phyloP scores from a whole-genome alignment of 768 basidiomycete genomes.

The Postia placenta region DNA sequence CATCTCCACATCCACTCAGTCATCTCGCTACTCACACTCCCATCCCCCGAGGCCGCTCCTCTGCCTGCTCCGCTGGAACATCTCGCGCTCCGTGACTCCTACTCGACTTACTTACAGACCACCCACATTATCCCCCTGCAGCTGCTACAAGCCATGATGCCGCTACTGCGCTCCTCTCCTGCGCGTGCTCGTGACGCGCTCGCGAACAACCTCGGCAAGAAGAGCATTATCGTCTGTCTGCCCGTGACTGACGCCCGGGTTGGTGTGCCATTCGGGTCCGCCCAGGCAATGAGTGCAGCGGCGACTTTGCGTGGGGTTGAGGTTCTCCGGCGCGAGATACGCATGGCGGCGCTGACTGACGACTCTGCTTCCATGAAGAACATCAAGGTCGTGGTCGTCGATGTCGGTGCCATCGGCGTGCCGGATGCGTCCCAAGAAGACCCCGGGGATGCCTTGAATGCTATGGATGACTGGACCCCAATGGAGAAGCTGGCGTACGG shows the following conservation, averaged over 20 bases:
- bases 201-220: conserved; percentile 32
- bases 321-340: conserved; percentile 69
- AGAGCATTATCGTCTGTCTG: conserved; percentile 65
- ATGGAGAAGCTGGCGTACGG: conserved; percentile 73
- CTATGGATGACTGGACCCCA: conserved; percentile 68
- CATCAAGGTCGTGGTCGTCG: conserved; percentile 64
- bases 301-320: conserved; percentile 67
- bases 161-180: conserved; percentile 66
- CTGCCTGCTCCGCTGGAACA: conserved; percentile 63
- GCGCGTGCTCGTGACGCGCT: conserved; percentile 46
- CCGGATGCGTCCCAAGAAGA: conserved; percentile 11
- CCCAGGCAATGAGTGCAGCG: conserved; percentile 72
- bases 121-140: conserved; percentile 76
- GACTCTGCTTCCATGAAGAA: conserved; percentile 55
- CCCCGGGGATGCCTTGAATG: conserved; percentile 29
- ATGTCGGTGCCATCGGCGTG: conserved; percentile 56
- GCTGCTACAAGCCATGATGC: conserved; percentile 69
- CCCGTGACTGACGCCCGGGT: conserved; percentile 68
- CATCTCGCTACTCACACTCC: conserved; percentile 67
- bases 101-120: conserved; percentile 65
- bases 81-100: conserved; percentile 53
- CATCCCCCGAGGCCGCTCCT: conserved; percentile 27
- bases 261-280: conserved; percentile 60
- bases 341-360: conserved; percentile 47
- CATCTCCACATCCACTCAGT: conserved; percentile 73